phyloP scores from a whole-genome alignment of 177 flowering plant genomes.

The Vitis hybrid region DNA sequence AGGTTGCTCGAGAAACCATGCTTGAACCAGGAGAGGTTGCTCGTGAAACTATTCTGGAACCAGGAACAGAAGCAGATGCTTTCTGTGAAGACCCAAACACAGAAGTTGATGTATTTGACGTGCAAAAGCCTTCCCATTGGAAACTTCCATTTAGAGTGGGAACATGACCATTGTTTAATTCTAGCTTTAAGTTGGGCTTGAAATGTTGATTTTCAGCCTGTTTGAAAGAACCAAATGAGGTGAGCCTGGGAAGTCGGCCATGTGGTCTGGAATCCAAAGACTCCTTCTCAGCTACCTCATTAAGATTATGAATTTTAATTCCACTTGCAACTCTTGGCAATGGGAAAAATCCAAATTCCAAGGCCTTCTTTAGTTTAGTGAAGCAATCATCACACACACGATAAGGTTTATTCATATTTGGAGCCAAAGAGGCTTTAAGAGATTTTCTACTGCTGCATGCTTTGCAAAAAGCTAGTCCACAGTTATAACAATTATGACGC shows the following conservation, averaged over 20 bases:
- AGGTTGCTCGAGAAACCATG: no score
- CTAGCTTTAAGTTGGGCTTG: conserved; percentile 20
- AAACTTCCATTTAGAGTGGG: conserved; percentile 12
- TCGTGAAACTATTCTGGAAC: conserved; percentile 33
- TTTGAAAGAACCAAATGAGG: conserved; percentile 24
- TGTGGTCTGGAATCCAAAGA: conserved; percentile 13
- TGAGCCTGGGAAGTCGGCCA: conserved; percentile 17
- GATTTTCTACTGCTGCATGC: conserved; percentile 41
- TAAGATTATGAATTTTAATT: neutral
- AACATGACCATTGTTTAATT: conserved; percentile 10
- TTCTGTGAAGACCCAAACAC: conserved; percentile 22
- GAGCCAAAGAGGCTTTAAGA: conserved; percentile 40
- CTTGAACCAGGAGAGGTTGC: conserved; percentile 29
- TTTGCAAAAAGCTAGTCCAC: conserved; percentile 26
- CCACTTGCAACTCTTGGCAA: conserved; percentile 8
- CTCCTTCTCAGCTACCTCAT: conserved; percentile 23
- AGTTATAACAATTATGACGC: conserved; percentile 33
- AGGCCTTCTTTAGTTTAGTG: conserved; percentile 32
- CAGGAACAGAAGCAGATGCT: conserved; percentile 31
- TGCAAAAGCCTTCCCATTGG: conserved; percentile 16
- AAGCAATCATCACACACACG: conserved; percentile 49
- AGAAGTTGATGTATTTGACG: conserved; percentile 19
- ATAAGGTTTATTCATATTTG: conserved; percentile 34
- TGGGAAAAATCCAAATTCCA: conserved; percentile 11
- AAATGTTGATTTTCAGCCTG: conserved; percentile 13